Percentiles rank a stretch among this genome's conserved stretches.
Evolutionary conservation across 257 asterid genomes (phyloP).

Genomic region (Ophiorrhiza pumila): DNA sequence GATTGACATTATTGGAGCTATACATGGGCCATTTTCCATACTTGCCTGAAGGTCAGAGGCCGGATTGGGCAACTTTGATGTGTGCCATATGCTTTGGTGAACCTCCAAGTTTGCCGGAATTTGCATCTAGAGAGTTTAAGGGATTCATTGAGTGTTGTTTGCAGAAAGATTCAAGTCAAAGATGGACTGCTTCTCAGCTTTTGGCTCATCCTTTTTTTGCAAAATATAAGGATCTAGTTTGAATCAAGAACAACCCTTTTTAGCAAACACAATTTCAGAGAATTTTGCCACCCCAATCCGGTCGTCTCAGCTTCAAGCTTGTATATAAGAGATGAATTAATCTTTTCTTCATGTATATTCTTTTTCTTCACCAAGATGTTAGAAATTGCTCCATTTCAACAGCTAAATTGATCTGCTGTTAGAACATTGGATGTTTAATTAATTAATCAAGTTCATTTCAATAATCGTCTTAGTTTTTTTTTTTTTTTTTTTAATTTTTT

Average conservation of each 20-base stretch:
- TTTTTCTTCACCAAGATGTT: neutral
- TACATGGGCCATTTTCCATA: constrained; percentile 83
- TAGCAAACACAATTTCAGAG: neutral
- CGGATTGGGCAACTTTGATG: constrained; percentile 97
- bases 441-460: neutral
- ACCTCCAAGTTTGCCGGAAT: constrained; percentile 75
- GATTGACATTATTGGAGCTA: constrained; percentile 62
- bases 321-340: constrained; percentile 13
- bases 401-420: constrained; percentile 1
- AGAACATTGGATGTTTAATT: constrained; percentile 14
- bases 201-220: constrained; percentile 60
- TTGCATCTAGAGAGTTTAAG: constrained; percentile 51
- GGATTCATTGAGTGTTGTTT: constrained; percentile 70
- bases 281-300: neutral
- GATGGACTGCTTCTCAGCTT: constrained; percentile 67
- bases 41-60: constrained; percentile 69
- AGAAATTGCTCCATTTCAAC: constrained; percentile 21
- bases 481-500: neutral
- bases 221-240: constrained; percentile 2
- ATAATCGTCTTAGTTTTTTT: neutral
- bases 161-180: constrained; percentile 73
- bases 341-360: constrained; percentile 17
- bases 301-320: neutral
- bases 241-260: neutral
- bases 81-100: constrained; percentile 94